phyloP scores from a whole-genome alignment of 352 stramenopile genomes.

The Globisporangium nodosum region DNA sequence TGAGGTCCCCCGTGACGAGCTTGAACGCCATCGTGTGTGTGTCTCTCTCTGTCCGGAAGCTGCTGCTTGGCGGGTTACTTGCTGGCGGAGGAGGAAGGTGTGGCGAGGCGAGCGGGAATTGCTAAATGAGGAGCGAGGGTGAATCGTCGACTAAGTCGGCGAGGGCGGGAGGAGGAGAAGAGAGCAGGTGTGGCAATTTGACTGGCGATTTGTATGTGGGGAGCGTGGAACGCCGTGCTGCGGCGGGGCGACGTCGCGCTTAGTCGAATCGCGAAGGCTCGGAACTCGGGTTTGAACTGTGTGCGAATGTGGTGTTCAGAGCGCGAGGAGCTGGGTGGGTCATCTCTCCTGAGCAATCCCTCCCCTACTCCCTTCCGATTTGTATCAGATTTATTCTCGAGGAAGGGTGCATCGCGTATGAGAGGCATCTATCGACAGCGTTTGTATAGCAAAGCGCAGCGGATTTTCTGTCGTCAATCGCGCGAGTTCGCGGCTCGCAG shows the following conservation, averaged over 20 bases:
- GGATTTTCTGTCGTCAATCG: too few species aligned
- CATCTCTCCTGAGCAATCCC: background rate
- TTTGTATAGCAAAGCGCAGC: too few species aligned
- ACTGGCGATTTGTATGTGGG: slow-evolving; percentile 2
- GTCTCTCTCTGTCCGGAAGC: background rate
- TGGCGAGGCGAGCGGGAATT: slow-evolving; percentile 8
- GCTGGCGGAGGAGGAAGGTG: background rate
- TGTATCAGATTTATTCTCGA: too few species aligned
- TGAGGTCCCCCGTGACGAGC: slow-evolving; percentile 47
- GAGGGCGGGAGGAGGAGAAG: background rate
- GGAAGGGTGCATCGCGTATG: too few species aligned
- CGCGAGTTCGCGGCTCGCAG: too few species aligned
- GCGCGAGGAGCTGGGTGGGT: background rate
- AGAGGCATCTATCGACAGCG: too few species aligned
- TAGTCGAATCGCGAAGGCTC: background rate
- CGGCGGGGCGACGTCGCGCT: background rate
- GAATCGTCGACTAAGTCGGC: slow-evolving; percentile 15
- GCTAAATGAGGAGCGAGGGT: slow-evolving; percentile 9
- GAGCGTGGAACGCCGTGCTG: background rate
- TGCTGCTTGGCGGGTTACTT: background rate
- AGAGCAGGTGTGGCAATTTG: background rate
- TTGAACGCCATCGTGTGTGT: slow-evolving; percentile 30
- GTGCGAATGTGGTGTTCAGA: background rate
- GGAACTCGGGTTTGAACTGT: background rate
- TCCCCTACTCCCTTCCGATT: too few species aligned